Evolutionary conservation across 306 rosid genomes (phyloP).

Genomic region (Acacia acuminata): DNA sequence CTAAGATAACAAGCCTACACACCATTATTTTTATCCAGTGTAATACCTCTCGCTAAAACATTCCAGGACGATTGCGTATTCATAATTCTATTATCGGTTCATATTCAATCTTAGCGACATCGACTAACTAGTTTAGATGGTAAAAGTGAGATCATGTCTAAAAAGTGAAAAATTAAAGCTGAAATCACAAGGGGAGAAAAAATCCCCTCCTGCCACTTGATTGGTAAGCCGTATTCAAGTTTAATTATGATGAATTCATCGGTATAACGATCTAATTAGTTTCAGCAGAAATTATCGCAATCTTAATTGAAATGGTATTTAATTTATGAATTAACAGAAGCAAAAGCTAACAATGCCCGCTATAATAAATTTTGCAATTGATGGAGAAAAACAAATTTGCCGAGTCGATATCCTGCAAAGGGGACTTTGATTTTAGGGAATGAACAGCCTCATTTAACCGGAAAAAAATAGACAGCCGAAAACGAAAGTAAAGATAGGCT

Average conservation of each 20-base stretch:
- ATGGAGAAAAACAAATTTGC: background rate
- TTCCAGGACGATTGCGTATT: too few relatives aligned
- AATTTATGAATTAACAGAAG: background rate
- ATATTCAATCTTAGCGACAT: background rate
- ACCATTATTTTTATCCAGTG: background rate
- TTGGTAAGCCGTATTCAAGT: background rate
- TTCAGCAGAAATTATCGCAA: background rate
- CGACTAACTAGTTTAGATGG: background rate
- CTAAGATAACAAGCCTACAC: background rate
- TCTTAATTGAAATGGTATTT: background rate
- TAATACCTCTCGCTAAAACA: too few relatives aligned
- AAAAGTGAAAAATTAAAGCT: background rate
- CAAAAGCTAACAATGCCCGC: background rate
- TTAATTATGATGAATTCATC: background rate
- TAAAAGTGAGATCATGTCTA: background rate
- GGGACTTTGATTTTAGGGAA: background rate
- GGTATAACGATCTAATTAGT: background rate
- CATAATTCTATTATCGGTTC: background rate
- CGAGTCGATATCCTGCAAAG: background rate
- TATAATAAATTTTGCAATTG: background rate
- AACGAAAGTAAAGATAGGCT: slow-evolving; percentile 9
- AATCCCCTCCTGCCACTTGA: background rate
- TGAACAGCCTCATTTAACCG: slow-evolving; percentile 10
- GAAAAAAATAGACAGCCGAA: slow-evolving; percentile 12
- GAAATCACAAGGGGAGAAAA: background rate